Conservation (phyloP, 108 stramenopile genomes). For the Skeletonema marinoi region DNA sequence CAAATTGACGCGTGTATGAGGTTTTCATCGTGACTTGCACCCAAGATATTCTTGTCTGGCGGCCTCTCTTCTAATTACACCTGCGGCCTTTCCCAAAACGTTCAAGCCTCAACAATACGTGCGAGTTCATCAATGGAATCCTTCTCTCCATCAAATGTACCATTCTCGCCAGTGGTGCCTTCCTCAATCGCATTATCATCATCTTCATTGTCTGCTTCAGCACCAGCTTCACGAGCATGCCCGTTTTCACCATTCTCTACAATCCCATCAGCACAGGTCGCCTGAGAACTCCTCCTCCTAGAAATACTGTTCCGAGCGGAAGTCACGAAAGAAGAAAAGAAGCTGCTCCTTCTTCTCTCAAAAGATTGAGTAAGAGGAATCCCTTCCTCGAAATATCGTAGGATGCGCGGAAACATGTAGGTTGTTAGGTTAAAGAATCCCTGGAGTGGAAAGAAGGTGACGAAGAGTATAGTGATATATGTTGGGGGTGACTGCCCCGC, state of each 20-base stretch:
- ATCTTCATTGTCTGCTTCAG: neutral
- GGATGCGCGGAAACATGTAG: constrained; percentile 10
- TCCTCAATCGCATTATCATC: neutral
- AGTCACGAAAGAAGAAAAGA: neutral
- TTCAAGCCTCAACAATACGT: neutral
- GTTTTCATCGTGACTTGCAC: neutral
- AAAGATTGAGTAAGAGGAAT: neutral
- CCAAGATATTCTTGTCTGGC: neutral
- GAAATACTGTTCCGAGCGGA: neutral
- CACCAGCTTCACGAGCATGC: neutral
- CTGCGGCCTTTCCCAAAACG: neutral
- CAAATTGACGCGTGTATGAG: too few species aligned
- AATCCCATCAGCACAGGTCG: neutral
- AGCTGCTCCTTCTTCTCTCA: neutral
- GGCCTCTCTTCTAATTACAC: neutral
- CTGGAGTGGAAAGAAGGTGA: constrained; percentile 26
- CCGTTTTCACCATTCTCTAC: neutral
- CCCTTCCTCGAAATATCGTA: neutral
- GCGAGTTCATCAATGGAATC: neutral
- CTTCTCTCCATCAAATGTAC: neutral
- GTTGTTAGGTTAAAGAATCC: constrained; percentile 29
- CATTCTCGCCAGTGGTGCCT: neutral
- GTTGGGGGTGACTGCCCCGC: constrained; percentile 1
- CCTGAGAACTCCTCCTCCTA: neutral
- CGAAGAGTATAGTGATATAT: constrained; percentile 6